Evolutionary conservation across 2,329 filamentous ascomycete genomes (phyloP), one percentile per base, ranked within the genome.

Genomic region (Xylaria sp.): DNA sequence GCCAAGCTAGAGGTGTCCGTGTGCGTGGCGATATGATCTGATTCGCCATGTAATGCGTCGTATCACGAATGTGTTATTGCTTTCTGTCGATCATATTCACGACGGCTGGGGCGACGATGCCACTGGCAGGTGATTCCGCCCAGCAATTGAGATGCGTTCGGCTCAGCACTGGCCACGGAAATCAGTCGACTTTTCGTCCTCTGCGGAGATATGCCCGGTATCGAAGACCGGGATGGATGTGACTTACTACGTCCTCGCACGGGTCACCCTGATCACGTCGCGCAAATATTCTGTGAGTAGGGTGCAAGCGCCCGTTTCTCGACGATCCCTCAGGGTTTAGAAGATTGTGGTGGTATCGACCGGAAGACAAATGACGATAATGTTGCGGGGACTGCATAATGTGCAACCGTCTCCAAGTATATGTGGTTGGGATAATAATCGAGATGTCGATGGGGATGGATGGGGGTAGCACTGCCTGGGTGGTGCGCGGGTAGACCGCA

Each of bases 341-440:
- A 47, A 4, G 39, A 26, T n/a, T 21, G 19, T 40, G 24, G 44
- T 45, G 21, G 22, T 16, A 24, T 40, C 17, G 39, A 39, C 44
- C 37, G 42, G 41, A 37, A 26, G n/a, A n/a, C n/a, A 16, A n/a
- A 46, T 47, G 43, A 46, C 43, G 42, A 22, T 26, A 41, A 22
- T 17, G 39, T 34, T 52, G 38, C 43, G 39, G 22, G 19, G 24
- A 21, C 2, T 21, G 39, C 49, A 52, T 47, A 22, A 37, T 42
- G 44, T 52, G 44, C 39, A 34, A 52, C 49, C 41, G 11, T 26
- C 37, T 29, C 43, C 44, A 39, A 46, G n/a, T 22, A 26, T 21
- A 39, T 13, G 26, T 47, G 49, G 22, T 42, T 37, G 42, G 22
- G 37, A 37, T 39, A 26, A 34, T 29, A 13, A 21, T 45, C 37